Evolutionary conservation across 164 flowering plant genomes (phyloP).

Genomic region (Aristolochia fimbriata): DNA sequence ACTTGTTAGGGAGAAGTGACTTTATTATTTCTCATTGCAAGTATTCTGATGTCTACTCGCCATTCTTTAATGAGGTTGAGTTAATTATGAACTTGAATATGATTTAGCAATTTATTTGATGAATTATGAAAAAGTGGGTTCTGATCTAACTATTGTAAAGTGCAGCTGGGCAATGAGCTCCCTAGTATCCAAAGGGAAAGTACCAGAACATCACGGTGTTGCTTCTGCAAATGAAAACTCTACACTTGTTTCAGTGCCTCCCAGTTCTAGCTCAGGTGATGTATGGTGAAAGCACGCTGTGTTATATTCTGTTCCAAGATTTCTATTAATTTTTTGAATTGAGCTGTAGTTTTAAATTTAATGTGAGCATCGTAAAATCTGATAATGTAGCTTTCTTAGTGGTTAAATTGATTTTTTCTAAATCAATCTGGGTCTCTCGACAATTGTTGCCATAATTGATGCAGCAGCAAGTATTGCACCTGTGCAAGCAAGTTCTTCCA

Average conservation of each 20-base stretch:
- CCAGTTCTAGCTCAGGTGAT: conserved; percentile 54
- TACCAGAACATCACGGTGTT: conserved; percentile 60
- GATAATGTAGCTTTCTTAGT: background rate
- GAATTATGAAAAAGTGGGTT: conserved; percentile 1
- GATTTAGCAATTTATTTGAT: background rate
- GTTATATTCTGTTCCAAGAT: background rate
- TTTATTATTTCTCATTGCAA: no score
- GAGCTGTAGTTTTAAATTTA: background rate
- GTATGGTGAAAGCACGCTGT: background rate
- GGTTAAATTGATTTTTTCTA: background rate
- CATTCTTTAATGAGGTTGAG: background rate
- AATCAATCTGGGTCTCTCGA: conserved; percentile 2
- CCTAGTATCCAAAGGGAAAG: conserved; percentile 73
- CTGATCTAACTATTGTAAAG: conserved; percentile 2
- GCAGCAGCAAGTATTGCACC: conserved; percentile 27
- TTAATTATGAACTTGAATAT: background rate
- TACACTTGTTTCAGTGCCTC: conserved; percentile 37
- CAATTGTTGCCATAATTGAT: conserved; percentile 24
- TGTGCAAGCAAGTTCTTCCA: conserved; percentile 23
- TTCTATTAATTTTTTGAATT: background rate
- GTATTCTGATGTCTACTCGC: no score
- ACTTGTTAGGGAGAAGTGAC: no score
- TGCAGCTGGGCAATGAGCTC: conserved; percentile 99
- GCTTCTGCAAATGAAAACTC: conserved; percentile 35
- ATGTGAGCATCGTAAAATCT: background rate